Evolutionary conservation across 495 filamentous ascomycete genomes (phyloP), one percentile per base, ranked within the genome.

Genomic region (Aspergillus bridgeri): DNA sequence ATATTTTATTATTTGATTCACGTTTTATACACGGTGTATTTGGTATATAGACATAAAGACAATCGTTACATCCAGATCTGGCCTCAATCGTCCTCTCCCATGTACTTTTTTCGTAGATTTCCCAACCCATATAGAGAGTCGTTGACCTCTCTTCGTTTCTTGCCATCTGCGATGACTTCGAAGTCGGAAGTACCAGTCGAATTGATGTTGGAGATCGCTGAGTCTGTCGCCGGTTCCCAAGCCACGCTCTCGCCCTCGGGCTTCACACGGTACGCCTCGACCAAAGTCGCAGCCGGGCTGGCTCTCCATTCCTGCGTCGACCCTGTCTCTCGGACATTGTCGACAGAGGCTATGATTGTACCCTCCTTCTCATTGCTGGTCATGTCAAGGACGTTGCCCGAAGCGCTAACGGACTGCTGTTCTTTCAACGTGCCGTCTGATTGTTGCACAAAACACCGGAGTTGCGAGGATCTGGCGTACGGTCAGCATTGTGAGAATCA

Each of bases 101-200:
- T 58, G 9, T 38, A 3, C 51, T 58, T 81, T 76, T 95, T 97
- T 51, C 92, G 80, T 51, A 96, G 75, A 56, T 84, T 86, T 49
- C 84, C 87, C 48, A 91, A 71, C 3, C 77, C 76, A 71, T 96
- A 96, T 53, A 96, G 59, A 0, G 86, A 70, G 48, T 84, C 73
- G 51, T 72, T 71, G 24, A 81, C 48, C 49, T 62, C 62, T 45
- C 68, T 66, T 48, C 61, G 60, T 44, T 65, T 49, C 55, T 79
- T 74, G 38, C 62, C 58, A 19, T 72, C 65, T 47, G 82, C 24
- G 24, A 55, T 62, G 17, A 66, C 51, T 38, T 64, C 21, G 19
- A 78, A 54, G 38, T 56, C 63, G 46, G 66, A 68, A 27, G 70
- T 81, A 21, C 72, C 76, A 18, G 64, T 53, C 0, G 61, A 54